Base-by-base conservation (phyloP, 805 yeast species). In the Cyberlindnera meyerae region DNA sequence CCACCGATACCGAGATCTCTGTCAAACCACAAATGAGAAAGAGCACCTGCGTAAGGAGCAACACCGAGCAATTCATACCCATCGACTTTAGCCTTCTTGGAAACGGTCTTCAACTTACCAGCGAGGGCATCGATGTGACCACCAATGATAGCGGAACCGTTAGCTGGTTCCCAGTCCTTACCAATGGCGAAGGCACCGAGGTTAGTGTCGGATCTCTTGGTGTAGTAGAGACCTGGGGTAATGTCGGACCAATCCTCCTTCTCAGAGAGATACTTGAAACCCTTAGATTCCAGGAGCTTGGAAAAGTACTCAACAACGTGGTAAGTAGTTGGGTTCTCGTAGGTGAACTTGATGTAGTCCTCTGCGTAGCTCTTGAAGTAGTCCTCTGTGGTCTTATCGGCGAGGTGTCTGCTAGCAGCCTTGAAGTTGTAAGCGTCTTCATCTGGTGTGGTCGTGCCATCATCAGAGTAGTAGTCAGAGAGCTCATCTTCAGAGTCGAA, bases 1-100 rank as follows among this genome's bases (percentile, higher is more conserved):
- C 96, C 96, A 34, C 88, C 95, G 43, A 86, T 58, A 31, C 94
- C 93, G 42, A 86, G 70, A 57, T 86, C 96, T 57, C 95, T 73
- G 58, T 86, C 95, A 71, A 84, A 77, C 88, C 94, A 82, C 28
- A 75, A 60, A 16, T 68, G 68, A 21, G 68, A 64, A 46, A 82
- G 58, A 3, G 84, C 79, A 24, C 93, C 93, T 15, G 86, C 77
- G 57, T 86, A 86, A 2, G 90, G 87, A 0, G 95, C 90, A 27
- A 83, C 86, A 6, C 94, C 96, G 21, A 86, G 64, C 32, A 81
- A 61, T 46, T 82, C 85, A 58, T 73, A 86, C 21, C 94, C 94
- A 39, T 82, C 88, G 12, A 79, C 75, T 8, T 68, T 62, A 7
- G 57, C 53, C 53, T 79, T 81, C 42, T 65, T 65, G 12, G 90